Base-by-base conservation (phyloP, 169 alveolate species). In the Cryptosporidium andersoni region DNA sequence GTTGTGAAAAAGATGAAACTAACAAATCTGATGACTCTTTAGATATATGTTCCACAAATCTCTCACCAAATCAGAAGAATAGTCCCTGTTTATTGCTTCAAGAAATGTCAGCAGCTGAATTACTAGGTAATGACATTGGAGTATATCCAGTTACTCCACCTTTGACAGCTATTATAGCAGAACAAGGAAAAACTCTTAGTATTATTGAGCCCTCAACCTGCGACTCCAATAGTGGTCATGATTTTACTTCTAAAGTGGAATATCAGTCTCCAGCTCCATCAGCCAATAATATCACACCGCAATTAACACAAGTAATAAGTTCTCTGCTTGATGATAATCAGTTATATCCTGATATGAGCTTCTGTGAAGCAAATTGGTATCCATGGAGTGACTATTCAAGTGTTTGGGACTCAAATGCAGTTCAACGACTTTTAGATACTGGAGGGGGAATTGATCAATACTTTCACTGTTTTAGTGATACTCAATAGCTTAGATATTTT, bases 281-380 rank as follows among this genome's bases (percentile, higher is more conserved):
- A 4, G 12, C 16, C 36, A 74, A 55, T n/a, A 68, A 74, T 25
- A 56, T 43, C 36, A 2, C 85, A 11, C 64, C 47, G 4, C 55
- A 47, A 51, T 53, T 55, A 9, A 39, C 60, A 36, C 67, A 74
- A 58, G 4, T 42, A 39, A 60, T 74, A 47, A 58, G 74, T 40
- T 6, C 64, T n/a, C 51, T 74, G 9, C 55, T 48, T 45, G 85
- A 74, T 34, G 85, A 60, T 1, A 47, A 66, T 25, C 34, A 43
- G 34, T 58, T 74, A 12, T 74, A 74, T 64, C 14, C 47, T 5
- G 85, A 74, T 58, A 74, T 74, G 40, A 64, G 49, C n/a, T 74
- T 45, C 48, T 58, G 85, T 16, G 85, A 74, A 36, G 74, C 85
- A n/a, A 74, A 58, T 45, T 74, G 85, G 85, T 74, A 58, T 45